Evolutionary conservation across 225 moss, liverwort and hornwort genomes (phyloP).

Genomic region (Sphagnum contortum): DNA sequence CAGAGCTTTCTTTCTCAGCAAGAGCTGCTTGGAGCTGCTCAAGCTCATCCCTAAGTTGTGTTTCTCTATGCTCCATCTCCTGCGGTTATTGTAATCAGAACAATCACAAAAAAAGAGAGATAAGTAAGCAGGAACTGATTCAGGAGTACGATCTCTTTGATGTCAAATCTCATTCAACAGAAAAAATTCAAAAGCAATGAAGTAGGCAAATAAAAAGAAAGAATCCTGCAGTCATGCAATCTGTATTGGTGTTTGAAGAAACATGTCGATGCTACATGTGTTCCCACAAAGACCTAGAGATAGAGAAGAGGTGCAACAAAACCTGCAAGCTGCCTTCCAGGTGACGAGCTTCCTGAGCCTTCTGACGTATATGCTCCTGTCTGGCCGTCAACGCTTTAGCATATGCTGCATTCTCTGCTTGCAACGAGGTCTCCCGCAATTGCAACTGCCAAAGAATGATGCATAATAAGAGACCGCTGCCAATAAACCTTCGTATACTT

Average conservation of each 20-base stretch:
- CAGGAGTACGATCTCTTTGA: neutral
- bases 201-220: too few species aligned
- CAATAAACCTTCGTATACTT: neutral
- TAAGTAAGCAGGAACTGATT: slow-evolving; percentile 3
- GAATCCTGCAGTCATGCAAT: too few species aligned
- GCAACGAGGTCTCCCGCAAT: slow-evolving; percentile 60
- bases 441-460: slow-evolving; percentile 39
- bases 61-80: slow-evolving; percentile 53
- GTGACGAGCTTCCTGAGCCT: slow-evolving; percentile 50
- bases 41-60: slow-evolving; percentile 35
- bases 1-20: slow-evolving; percentile 41
- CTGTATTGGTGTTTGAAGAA: too few species aligned
- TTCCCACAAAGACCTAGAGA: too few species aligned
- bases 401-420: slow-evolving; percentile 66
- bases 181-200: neutral
- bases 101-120: neutral
- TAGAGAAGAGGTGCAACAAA: neutral
- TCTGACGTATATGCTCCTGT: slow-evolving; percentile 66
- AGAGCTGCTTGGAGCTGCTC: slow-evolving; percentile 43
- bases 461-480: neutral
- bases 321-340: slow-evolving; percentile 52
- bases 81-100: slow-evolving; percentile 3
- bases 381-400: slow-evolving; percentile 58
- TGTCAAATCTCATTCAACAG: neutral
- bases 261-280: too few species aligned